Evolutionary conservation across 257 asterid genomes (phyloP), one percentile per base, ranked within the genome.

Genomic region (Nicotiana obtusifolia): DNA sequence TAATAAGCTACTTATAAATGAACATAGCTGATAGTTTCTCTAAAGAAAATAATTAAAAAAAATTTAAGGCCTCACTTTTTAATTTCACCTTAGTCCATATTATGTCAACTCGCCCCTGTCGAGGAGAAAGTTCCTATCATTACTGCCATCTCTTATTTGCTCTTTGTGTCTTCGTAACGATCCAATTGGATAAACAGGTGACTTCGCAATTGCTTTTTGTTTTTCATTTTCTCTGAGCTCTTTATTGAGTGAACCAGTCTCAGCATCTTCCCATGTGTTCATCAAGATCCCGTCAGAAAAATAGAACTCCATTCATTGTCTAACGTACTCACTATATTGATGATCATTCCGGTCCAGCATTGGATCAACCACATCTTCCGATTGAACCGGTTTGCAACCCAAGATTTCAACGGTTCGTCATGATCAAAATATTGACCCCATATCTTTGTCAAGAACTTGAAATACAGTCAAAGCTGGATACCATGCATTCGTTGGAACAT

Each of bases 361-460:
- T 7, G 97, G 95, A 56, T 89, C 92, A 5, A 86, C 90, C 2
- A 90, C 90, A n/a, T 92, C 97, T 65, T 83, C 93, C 44, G 94
- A 97, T 61, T 89, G 91, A 67, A 94, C 87, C 44, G 94, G 84
- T 53, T 85, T 89, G 76, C 97, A 90, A 11, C 97, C 97, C 3
- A 97, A 97, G 37, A 94, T 1, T 7, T 44, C 56, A 94, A 35
- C 10, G 81, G 84, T 4, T 80, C 87, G 0, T 0, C 30, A 11
- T 81, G 92, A 49, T 94, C 92, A 17, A 89, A 87, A 62, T 88
- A 92, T 26, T 87, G 86, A 2, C 94, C 97, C 2, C 24, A 91
- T 83, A 69, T 88, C 83, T 60, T 79, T 80, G 60, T 94, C 86
- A 26, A 94, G 94, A 82, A 92, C 81, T 35, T 89, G 98, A 26